These are phyloP conservation scores for Rubus idaeus DNA, from an alignment of 306 rosid species.

Conservation along the genomic window DNA sequence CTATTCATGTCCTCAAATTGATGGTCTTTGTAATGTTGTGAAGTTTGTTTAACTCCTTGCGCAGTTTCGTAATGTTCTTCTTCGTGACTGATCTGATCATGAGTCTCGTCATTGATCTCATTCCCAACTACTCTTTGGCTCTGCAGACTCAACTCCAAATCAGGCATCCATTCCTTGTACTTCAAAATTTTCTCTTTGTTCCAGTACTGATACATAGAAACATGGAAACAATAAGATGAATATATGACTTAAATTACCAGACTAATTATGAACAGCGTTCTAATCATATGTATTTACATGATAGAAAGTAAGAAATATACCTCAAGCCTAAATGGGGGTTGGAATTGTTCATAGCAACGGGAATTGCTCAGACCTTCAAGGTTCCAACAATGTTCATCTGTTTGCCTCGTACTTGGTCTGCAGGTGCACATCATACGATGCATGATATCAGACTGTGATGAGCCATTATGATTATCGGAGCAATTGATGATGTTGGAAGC, in stretches of 20 bases:
- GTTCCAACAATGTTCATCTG: background rate
- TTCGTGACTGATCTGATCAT: background rate
- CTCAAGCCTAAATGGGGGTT: conserved; percentile 49
- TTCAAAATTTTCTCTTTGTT: conserved; percentile 36
- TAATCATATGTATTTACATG: background rate
- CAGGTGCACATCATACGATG: conserved; percentile 30
- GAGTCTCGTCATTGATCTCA: conserved; percentile 19
- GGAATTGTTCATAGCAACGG: conserved; percentile 27
- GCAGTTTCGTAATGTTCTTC: conserved; percentile 23
- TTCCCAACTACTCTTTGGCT: conserved; percentile 35
- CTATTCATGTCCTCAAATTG: conserved; percentile 18
- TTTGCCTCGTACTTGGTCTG: background rate
- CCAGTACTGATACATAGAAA: conserved; percentile 27
- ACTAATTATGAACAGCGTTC: too few relatives aligned
- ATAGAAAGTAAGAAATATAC: conserved; percentile 22
- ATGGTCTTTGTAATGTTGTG: conserved; percentile 5
- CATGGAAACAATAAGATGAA: too few relatives aligned
- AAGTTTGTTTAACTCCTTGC: conserved; percentile 15
- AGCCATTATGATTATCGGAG: background rate
- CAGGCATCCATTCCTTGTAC: conserved; percentile 45
- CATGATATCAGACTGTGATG: conserved; percentile 20
- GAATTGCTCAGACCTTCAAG: conserved; percentile 21
- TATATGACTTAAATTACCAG: too few relatives aligned
- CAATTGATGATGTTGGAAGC: conserved; percentile 21
- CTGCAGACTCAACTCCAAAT: conserved; percentile 56